These are phyloP conservation scores for Aspergillus hiratsukae DNA, from an alignment of 2,329 filamentous ascomycete species.

Conservation along the genomic window DNA sequence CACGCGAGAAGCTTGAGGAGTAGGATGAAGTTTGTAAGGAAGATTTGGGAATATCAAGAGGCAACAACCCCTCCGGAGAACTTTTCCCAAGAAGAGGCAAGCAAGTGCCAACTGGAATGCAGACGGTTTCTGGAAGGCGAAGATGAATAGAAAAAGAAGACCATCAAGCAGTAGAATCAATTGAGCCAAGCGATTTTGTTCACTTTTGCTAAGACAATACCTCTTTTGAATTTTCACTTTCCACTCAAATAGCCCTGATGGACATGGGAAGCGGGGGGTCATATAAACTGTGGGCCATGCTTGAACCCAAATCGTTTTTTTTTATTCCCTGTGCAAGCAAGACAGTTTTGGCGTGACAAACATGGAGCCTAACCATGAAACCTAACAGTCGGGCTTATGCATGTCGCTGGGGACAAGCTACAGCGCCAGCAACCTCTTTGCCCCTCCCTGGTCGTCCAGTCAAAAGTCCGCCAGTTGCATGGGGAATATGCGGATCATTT, in stretches of 20 bases:
- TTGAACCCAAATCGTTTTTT: slow-evolving; percentile 14
- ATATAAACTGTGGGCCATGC: slow-evolving; percentile 36
- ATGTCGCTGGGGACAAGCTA: slow-evolving; percentile 30
- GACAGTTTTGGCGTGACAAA: slow-evolving; percentile 25
- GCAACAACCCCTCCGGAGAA: not conserved
- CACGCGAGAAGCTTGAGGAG: not conserved
- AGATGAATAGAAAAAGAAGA: not conserved
- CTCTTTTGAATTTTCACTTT: slow-evolving; percentile 1
- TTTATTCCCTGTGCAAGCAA: slow-evolving; percentile 14
- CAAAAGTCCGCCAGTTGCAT: slow-evolving; percentile 24
- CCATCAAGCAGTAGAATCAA: not conserved
- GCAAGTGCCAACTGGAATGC: not conserved
- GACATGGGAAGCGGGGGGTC: slow-evolving; percentile 34
- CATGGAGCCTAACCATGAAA: slow-evolving; percentile 35
- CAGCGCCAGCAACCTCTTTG: slow-evolving; percentile 25
- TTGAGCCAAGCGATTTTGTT: not conserved
- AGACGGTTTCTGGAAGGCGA: not conserved
- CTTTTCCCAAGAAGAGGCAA: not conserved
- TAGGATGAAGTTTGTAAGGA: not conserved
- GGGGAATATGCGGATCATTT: slow-evolving; percentile 39
- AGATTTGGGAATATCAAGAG: not conserved
- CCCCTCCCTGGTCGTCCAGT: slow-evolving; percentile 30
- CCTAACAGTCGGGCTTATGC: slow-evolving; percentile 37
- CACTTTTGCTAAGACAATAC: not conserved
- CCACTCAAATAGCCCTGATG: slow-evolving; percentile 13